Conservation (phyloP, 2,329 filamentous ascomycete genomes). For the Aspergillus phoenicis region DNA sequence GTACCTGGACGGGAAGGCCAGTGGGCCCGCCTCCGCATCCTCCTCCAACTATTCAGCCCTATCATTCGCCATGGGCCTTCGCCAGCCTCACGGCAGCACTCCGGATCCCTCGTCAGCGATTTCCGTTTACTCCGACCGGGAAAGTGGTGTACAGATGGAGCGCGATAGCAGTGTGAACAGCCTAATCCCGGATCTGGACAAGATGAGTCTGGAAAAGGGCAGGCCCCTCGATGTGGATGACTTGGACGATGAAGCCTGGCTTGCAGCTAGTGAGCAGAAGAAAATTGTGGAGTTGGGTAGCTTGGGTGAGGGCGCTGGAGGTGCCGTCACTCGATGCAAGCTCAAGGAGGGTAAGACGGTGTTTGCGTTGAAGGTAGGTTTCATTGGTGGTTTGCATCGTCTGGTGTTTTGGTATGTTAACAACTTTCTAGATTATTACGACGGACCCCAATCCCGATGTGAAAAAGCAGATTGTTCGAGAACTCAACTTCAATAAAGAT, state of each 20-base stretch:
- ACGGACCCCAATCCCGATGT: conserved; percentile 97
- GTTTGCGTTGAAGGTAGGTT: conserved; percentile 86
- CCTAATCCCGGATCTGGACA: conserved; percentile 74
- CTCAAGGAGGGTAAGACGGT: conserved; percentile 90
- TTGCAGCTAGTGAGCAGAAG: conserved; percentile 84
- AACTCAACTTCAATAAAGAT: conserved; percentile 96
- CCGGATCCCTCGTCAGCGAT: conserved; percentile 88
- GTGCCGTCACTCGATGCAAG: conserved; percentile 88
- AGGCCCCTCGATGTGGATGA: conserved; percentile 88
- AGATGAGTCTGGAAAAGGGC: conserved; percentile 78
- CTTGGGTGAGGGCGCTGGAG: conserved; percentile 90
- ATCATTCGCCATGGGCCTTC: conserved; percentile 75
- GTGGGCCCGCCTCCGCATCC: conserved; percentile 80
- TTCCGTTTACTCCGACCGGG: conserved; percentile 78
- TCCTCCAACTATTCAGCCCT: conserved; percentile 84
- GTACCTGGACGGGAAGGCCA: conserved; percentile 71
- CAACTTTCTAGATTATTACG: conserved; percentile 76
- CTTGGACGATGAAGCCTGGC: conserved; percentile 92
- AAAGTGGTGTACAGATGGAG: conserved; percentile 76
- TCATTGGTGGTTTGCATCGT: background rate
- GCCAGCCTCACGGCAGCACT: conserved; percentile 63
- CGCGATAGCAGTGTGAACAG: conserved; percentile 78
- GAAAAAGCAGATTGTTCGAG: conserved; percentile 96
- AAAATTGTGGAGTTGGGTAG: conserved; percentile 86
- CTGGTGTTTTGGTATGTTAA: conserved; percentile 14